Evolutionary conservation across 495 filamentous ascomycete genomes (phyloP).

Genomic region (Oidiodendron maius): DNA sequence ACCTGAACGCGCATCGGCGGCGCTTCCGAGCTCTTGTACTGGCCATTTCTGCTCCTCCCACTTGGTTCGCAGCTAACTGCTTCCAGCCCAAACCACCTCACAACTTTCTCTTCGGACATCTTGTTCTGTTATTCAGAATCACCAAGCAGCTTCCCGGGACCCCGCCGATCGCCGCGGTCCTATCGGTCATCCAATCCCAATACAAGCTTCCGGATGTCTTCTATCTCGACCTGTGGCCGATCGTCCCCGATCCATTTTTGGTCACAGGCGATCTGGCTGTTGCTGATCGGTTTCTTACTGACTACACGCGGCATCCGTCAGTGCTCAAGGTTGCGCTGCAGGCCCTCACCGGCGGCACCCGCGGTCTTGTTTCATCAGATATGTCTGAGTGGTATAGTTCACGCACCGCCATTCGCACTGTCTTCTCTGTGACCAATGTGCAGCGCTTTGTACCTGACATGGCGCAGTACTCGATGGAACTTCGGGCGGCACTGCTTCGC

Average conservation of each 20-base stretch:
- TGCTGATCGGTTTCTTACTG: conserved; percentile 1
- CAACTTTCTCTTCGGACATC: conserved; percentile 7
- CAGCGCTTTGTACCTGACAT: conserved; percentile 2
- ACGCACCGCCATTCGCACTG: too few relatives aligned
- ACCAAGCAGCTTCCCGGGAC: neutral
- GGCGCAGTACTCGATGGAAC: conserved; percentile 4
- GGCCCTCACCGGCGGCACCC: too few relatives aligned
- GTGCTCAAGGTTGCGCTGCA: conserved; percentile 1
- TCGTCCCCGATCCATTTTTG: neutral
- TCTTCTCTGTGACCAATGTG: conserved; percentile 1
- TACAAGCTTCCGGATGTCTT: conserved; percentile 1
- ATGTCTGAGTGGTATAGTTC: too few relatives aligned
- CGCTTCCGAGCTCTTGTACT: too few relatives aligned
- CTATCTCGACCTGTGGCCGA: conserved; percentile 3
- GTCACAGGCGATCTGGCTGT: neutral
- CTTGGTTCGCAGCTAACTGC: too few relatives aligned
- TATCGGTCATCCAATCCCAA: neutral
- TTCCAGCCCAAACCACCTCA: too few relatives aligned
- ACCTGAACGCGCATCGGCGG: too few relatives aligned
- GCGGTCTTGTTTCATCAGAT: too few relatives aligned
- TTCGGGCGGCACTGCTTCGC: neutral
- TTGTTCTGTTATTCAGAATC: neutral
- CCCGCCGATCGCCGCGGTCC: neutral
- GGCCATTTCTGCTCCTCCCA: too few relatives aligned
- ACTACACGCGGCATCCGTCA: neutral